Base-by-base conservation (phyloP, 257 asterid genomes). In the Nemophila menziesii region DNA sequence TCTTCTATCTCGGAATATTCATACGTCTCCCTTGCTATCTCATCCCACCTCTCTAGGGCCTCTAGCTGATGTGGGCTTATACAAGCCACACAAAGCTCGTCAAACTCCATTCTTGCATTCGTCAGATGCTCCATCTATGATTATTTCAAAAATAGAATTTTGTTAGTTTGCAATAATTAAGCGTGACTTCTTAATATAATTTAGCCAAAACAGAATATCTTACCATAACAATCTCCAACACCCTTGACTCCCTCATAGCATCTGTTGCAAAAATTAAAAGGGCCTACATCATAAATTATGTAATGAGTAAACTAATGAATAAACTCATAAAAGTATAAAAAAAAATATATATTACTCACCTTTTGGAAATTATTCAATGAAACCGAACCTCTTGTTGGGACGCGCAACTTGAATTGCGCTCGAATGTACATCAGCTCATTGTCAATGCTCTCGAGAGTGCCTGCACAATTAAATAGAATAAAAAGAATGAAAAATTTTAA, bases 191-290 rank as follows among this genome's bases (percentile, higher is more conserved):
- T n/a, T n/a, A n/a, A n/a, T n/a, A n/a, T n/a, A n/a, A n/a, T n/a
- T n/a, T n/a, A n/a, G n/a, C n/a, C n/a, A n/a, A n/a, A n/a, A n/a
- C n/a, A 29, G 12, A 42, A 38, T 17, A 39, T 54, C 89, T 73
- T 66, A 90, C 98, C 93, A 67, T 45, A 57, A 90, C 49, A 55
- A 85, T 69, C 63, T 90, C 98, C 14, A 76, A 61, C 49, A 78
- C 94, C 67, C 93, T 78, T 2, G 98, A 73, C 57, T 85, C 98
- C 73, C 69, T 78, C 98, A 89, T 85, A 38, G 98, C 96, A 47
- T 84, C 95, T 17, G 96, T 80, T 45, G 79, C 78, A 46, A 70
- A 66, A 61, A 55, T 73, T 82, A 52, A 52, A 50, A 89, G 96
- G 52, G 92, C 94, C 98, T 84, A 75, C 50, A 51, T 43, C 41